A percentile compares a stretch with the other conserved stretches of the same genome.
Conservation (phyloP, 176 grass and related monocot genomes). For the Rhipidocladum racemiflorum region DNA sequence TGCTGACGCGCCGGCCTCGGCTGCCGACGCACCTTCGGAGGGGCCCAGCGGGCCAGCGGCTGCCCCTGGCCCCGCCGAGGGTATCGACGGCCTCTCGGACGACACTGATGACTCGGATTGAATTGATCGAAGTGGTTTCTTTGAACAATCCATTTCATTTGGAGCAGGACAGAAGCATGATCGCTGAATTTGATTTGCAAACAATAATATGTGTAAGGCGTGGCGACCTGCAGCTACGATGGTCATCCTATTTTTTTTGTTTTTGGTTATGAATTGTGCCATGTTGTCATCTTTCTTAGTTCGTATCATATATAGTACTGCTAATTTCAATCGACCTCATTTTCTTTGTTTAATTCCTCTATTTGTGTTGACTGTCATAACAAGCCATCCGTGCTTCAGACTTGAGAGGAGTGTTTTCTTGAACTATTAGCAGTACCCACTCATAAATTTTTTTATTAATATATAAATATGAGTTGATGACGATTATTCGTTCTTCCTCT, state of each 20-base stretch:
- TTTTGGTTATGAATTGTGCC: neutral
- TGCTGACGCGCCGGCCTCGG: neutral
- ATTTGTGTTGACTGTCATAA: too few relatives aligned
- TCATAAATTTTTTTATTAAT: too few relatives aligned
- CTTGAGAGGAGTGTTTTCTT: too few relatives aligned
- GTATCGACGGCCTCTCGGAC: constrained; percentile 44
- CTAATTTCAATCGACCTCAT: neutral
- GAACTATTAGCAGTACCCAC: too few relatives aligned
- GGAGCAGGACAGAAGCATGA: neutral
- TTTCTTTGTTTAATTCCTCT: neutral
- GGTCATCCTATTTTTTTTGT: neutral
- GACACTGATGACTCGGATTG: constrained; percentile 32
- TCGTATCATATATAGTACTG: neutral
- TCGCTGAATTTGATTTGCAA: neutral
- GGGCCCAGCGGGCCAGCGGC: constrained; percentile 26
- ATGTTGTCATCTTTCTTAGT: neutral
- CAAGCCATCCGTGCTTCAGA: too few relatives aligned
- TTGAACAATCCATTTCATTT: neutral
- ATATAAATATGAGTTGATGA: too few relatives aligned
- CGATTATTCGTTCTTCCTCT: too few relatives aligned
- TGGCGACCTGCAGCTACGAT: neutral
- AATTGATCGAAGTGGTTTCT: neutral
- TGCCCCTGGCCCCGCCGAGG: constrained; percentile 40
- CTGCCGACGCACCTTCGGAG: neutral
- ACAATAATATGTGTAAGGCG: neutral